Evolutionary conservation across 495 filamentous ascomycete genomes (phyloP), one percentile per base, ranked within the genome.

Genomic region (Xylona heveae): DNA sequence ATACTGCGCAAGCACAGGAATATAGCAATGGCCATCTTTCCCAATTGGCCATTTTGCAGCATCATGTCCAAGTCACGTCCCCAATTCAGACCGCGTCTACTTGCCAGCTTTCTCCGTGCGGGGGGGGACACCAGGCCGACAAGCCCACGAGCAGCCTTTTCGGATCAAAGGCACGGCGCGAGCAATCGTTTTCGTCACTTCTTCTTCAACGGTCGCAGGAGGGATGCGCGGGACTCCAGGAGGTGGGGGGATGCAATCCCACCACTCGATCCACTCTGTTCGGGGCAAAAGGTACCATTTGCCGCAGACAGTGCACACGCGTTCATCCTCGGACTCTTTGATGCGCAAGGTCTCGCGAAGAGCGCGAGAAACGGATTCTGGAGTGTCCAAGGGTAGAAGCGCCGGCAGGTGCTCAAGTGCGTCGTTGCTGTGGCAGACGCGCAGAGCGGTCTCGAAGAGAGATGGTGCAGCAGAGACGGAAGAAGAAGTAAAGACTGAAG

Each of bases 211-310:
- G n/a, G n/a, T n/a, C n/a, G n/a, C n/a, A n/a, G n/a, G n/a, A n/a
- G n/a, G n/a, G n/a, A n/a, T n/a, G n/a, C n/a, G n/a, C n/a, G n/a
- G n/a, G n/a, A n/a, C n/a, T n/a, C n/a, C n/a, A n/a, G n/a, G n/a
- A n/a, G n/a, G n/a, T n/a, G 23, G 23, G 8, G 33, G 33, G 25
- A 35, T 18, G 9, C 45, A 55, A 38, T 67, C 59, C 69, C 71
- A 78, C 65, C 72, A 80, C 45, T 83, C 75, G 30, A 78, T 59
- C 77, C 77, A 83, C 40, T 76, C 61, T 0, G 71, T 56, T 7
- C 71, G 48, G 23, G 66, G 58, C 20, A 74, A 49, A 15, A 74
- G 55, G 28, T 65, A 74, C n/a, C 49, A 48, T 15, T 55, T 50
- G 23, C 57, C 43, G 35, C 76, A 82, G 0, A 70, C 50, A 0